Percentiles rank a stretch among this genome's conserved stretches.
phyloP scores from a whole-genome alignment of 352 stramenopile species.

The Pythium coloratum region DNA sequence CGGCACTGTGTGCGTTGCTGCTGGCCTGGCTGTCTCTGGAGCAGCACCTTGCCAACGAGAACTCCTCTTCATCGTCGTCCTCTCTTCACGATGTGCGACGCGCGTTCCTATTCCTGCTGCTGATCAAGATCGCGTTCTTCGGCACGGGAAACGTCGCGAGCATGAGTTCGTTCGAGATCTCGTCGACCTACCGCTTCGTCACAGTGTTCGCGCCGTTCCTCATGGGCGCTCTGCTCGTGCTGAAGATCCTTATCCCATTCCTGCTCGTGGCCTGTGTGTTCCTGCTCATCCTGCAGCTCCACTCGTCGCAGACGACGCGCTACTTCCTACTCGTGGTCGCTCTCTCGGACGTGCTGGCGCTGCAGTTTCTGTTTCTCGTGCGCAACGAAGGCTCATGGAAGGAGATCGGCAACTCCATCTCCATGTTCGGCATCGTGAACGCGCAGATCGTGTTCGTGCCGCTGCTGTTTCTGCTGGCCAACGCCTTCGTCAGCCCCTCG shows the following conservation, averaged over 20 bases:
- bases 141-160: constrained; percentile 84
- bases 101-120: constrained; percentile 79
- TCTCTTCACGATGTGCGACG: constrained; percentile 47
- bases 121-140: constrained; percentile 86
- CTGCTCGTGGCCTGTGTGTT: constrained; percentile 71
- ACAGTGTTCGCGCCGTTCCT: constrained; percentile 84
- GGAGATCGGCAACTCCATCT: constrained; percentile 87
- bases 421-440: constrained; percentile 86
- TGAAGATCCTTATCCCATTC: constrained; percentile 84
- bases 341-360: constrained; percentile 76
- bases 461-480: constrained; percentile 64
- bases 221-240: constrained; percentile 75
- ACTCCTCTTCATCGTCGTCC: not conserved
- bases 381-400: constrained; percentile 87
- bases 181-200: constrained; percentile 82
- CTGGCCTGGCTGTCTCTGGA: constrained; percentile 67
- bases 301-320: constrained; percentile 24
- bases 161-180: constrained; percentile 88
- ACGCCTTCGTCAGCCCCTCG: constrained; percentile 27
- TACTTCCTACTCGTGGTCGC: constrained; percentile 77
- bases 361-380: constrained; percentile 85
- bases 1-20: constrained; percentile 53
- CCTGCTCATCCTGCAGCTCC: constrained; percentile 42
- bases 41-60: constrained; percentile 11
- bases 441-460: constrained; percentile 81